A percentile compares a stretch with the other conserved stretches of the same genome.
Evolutionary conservation across 2,329 filamentous ascomycete species (phyloP).

Genomic region (Paraphaeosphaeria sporulosa): DNA sequence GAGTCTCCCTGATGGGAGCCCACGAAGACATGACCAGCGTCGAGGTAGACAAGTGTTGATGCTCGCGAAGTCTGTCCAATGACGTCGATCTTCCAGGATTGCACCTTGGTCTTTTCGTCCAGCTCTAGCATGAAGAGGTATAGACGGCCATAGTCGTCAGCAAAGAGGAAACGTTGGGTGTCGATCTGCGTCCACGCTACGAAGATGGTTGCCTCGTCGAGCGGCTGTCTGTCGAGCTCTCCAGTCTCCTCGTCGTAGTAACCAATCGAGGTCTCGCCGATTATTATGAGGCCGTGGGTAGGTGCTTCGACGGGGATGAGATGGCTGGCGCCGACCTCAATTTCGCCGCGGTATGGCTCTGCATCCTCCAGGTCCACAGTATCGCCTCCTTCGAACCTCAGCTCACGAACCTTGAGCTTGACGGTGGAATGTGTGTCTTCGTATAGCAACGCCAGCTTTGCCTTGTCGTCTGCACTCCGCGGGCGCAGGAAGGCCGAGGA

Average conservation of each 20-base stretch:
- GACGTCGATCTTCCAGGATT: conserved; percentile 72
- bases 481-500: conserved; percentile 72
- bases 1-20: conserved; percentile 94
- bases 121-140: conserved; percentile 84
- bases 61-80: conserved; percentile 78
- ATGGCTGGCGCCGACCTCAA: conserved; percentile 68
- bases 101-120: conserved; percentile 69
- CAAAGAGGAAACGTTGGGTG: conserved; percentile 81
- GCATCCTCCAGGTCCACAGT: conserved; percentile 63
- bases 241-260: conserved; percentile 84
- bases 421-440: conserved; percentile 67
- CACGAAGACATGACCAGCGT: conserved; percentile 77
- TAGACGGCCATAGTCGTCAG: conserved; percentile 87
- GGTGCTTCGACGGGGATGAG: conserved; percentile 68
- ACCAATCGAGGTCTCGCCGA: conserved; percentile 73
- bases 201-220: conserved; percentile 82
- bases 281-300: conserved; percentile 57
- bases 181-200: conserved; percentile 92
- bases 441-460: conserved; percentile 70
- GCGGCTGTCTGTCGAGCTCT: conserved; percentile 67
- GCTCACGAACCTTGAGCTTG: conserved; percentile 62
- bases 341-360: conserved; percentile 59
- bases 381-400: conserved; percentile 61
- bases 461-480: conserved; percentile 57
- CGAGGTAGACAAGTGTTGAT: conserved; percentile 79